Percentiles rank a stretch among this genome's conserved stretches.
phyloP scores from a whole-genome alignment of 331 rosid species.

The Malus hybrid region DNA sequence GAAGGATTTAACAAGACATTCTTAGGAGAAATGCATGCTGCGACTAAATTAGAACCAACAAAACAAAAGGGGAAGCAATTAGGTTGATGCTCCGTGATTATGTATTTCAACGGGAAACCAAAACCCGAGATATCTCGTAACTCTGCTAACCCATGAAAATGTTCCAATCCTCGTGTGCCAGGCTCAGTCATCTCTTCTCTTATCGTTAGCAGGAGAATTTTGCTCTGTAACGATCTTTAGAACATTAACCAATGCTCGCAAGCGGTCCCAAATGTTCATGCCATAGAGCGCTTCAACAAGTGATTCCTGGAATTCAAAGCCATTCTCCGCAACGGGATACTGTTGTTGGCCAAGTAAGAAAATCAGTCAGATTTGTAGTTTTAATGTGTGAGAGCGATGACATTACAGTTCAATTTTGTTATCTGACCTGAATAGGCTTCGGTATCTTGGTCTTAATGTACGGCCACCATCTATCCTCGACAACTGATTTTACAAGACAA shows the following conservation, averaged over 20 bases:
- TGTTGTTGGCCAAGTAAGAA: slow-evolving; percentile 20
- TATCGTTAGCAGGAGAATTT: slow-evolving; percentile 24
- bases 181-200: slow-evolving; percentile 35
- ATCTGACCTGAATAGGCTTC: slow-evolving; percentile 73
- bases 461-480: slow-evolving; percentile 95
- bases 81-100: neutral
- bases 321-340: slow-evolving; percentile 79
- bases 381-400: neutral
- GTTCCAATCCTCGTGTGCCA: neutral
- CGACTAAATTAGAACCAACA: neutral
- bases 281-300: slow-evolving; percentile 73
- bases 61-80: neutral
- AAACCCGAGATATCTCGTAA: slow-evolving; percentile 11
- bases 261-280: slow-evolving; percentile 63
- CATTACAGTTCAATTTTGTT: neutral
- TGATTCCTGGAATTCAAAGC: slow-evolving; percentile 72
- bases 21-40: neutral
- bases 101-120: neutral
- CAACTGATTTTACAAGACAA: slow-evolving; percentile 86
- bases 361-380: slow-evolving; percentile 3
- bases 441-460: slow-evolving; percentile 68
- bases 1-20: neutral
- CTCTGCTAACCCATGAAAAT: slow-evolving; percentile 6
- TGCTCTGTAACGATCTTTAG: slow-evolving; percentile 54
- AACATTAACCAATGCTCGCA: slow-evolving; percentile 65